Percentiles rank a stretch among this genome's conserved stretches.
These are phyloP conservation scores for Bimuria novae-zelandiae DNA, from an alignment of 2,329 filamentous ascomycete species.

Conservation along the genomic window DNA sequence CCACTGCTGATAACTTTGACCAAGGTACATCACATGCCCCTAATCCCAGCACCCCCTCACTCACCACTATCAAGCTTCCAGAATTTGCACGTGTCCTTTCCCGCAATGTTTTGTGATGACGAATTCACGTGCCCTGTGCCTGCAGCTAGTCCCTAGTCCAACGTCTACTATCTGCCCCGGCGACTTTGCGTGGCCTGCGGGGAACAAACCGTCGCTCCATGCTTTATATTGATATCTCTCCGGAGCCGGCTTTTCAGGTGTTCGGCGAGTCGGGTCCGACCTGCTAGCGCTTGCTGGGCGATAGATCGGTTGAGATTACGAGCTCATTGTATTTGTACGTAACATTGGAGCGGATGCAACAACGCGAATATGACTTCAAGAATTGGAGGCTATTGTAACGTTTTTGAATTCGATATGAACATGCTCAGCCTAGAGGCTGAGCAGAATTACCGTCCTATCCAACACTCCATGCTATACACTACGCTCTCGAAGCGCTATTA, in stretches of 20 bases:
- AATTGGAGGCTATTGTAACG: too few species aligned
- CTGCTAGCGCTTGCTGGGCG: background rate
- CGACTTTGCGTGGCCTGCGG: background rate
- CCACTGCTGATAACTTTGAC: too few species aligned
- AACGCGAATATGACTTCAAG: background rate
- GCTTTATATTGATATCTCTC: constrained; percentile 2
- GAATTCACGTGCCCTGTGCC: too few species aligned
- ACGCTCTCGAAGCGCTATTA: background rate
- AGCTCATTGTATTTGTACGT: background rate
- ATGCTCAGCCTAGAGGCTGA: too few species aligned
- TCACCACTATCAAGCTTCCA: too few species aligned
- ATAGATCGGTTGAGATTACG: background rate
- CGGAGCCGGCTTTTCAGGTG: background rate
- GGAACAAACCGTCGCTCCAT: background rate
- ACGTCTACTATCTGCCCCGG: background rate
- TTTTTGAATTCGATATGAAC: too few species aligned
- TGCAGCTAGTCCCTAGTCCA: constrained; percentile 7
- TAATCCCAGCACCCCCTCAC: too few species aligned
- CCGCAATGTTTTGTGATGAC: too few species aligned
- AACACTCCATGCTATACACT: background rate
- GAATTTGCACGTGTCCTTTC: too few species aligned
- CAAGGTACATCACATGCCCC: too few species aligned
- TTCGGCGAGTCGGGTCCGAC: background rate
- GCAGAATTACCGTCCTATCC: background rate
- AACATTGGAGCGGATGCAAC: background rate